phyloP scores from a whole-genome alignment of 257 asterid genomes.

The Marsdenia floribunda region DNA sequence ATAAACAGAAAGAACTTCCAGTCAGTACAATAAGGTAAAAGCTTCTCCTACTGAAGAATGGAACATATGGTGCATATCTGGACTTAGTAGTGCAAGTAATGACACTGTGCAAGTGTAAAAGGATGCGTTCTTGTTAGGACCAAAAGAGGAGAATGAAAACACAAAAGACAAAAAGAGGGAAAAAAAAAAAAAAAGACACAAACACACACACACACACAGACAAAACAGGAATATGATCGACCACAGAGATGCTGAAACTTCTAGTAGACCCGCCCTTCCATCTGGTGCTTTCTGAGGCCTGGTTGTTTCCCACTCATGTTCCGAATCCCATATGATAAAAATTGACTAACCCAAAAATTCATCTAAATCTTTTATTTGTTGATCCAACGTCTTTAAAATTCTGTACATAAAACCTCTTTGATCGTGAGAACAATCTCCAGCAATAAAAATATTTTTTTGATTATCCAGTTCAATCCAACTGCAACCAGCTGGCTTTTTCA shows the following conservation, averaged over 20 bases:
- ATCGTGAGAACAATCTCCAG: conserved; percentile 73
- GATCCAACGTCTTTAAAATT: conserved; percentile 45
- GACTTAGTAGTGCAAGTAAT: not conserved
- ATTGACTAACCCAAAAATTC: conserved; percentile 12
- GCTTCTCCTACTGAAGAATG: not conserved
- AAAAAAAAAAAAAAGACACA: too few species aligned
- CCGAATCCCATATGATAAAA: not conserved
- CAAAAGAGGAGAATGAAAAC: not conserved
- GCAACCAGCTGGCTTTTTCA: conserved; percentile 89
- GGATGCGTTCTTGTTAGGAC: not conserved
- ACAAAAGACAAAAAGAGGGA: too few species aligned
- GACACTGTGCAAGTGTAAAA: not conserved
- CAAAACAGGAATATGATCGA: not conserved
- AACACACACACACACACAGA: too few species aligned
- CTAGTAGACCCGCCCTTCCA: not conserved
- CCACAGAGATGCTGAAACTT: not conserved
- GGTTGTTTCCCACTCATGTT: not conserved
- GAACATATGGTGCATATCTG: not conserved
- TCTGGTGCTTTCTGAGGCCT: not conserved
- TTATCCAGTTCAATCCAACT: conserved; percentile 83
- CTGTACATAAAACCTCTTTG: conserved; percentile 39
- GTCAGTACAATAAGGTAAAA: not conserved
- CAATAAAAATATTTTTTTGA: conserved; percentile 50
- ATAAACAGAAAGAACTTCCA: not conserved
- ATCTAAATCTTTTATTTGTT: conserved; percentile 52